phyloP scores from a whole-genome alignment of 352 stramenopile species.

The Globisporangium paddicum region DNA sequence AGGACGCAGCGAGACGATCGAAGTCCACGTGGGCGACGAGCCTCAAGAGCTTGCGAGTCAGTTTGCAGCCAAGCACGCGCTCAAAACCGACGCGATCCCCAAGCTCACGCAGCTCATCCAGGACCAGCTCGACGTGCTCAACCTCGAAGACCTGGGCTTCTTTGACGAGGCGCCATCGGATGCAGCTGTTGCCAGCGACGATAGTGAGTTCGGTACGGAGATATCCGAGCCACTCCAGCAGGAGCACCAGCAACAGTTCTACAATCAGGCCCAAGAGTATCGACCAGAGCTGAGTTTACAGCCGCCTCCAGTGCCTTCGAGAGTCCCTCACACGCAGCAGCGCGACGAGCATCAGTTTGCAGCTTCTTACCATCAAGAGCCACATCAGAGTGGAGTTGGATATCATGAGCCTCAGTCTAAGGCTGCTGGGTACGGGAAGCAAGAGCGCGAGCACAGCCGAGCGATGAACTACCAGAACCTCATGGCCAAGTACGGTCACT shows the following conservation, averaged over 20 bases:
- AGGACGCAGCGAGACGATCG: conserved; percentile 62
- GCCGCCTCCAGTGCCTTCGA: not conserved
- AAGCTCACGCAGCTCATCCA: conserved; percentile 55
- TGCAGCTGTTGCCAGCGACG: not conserved
- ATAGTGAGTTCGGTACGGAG: not conserved
- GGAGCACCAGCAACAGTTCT: not conserved
- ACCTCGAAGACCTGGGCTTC: conserved; percentile 6
- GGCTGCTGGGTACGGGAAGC: conserved; percentile 1
- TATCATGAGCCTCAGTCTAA: not conserved
- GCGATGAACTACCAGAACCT: conserved; percentile 71
- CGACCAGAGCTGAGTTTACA: not conserved
- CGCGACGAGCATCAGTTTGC: not conserved
- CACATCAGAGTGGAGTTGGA: not conserved
- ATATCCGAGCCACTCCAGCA: not conserved
- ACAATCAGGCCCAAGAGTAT: not conserved
- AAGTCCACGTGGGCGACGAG: conserved; percentile 50
- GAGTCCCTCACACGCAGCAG: not conserved
- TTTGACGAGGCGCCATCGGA: not conserved
- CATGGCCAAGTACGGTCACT: conserved; percentile 73
- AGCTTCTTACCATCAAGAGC: not conserved
- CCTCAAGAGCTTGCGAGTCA: conserved; percentile 34
- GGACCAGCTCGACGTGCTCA: conserved; percentile 43
- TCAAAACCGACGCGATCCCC: conserved; percentile 44
- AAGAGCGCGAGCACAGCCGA: conserved; percentile 43
- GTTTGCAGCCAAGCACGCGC: conserved; percentile 48